phyloP scores from a whole-genome alignment of 1,284 basidiomycete species.

The Papiliotrema terrestris region DNA sequence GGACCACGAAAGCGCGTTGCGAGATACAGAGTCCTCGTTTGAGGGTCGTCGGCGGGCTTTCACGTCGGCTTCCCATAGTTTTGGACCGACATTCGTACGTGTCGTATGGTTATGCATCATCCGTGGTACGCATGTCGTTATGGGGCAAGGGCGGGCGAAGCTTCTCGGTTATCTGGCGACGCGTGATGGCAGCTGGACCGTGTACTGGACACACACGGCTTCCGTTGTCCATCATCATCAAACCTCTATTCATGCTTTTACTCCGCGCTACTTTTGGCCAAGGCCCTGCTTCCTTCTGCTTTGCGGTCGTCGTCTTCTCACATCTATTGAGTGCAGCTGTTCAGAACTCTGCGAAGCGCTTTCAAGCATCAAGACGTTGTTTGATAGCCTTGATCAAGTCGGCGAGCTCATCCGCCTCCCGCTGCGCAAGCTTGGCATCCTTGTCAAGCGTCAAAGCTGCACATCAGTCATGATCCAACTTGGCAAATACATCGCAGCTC shows the following conservation, averaged over 20 bases:
- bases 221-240: no score
- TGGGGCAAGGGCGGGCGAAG: not conserved
- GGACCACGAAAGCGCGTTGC: not conserved
- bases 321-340: no score
- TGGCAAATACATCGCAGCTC: not conserved
- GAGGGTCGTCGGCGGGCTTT: conserved; percentile 37
- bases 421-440: conserved; percentile 59
- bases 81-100: conserved; percentile 28
- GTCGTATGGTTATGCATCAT: not conserved
- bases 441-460: conserved; percentile 65
- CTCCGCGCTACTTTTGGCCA: no score
- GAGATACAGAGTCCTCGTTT: conserved; percentile 32
- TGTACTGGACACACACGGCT: no score
- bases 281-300: no score
- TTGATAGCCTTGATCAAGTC: conserved; percentile 58
- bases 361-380: conserved; percentile 40
- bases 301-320: no score
- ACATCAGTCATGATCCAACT: not conserved
- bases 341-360: no score
- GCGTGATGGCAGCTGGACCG: no score
- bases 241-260: no score
- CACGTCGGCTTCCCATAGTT: conserved; percentile 42
- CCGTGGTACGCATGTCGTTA: not conserved
- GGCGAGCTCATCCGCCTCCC: conserved; percentile 64
- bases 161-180: no score